Evolutionary conservation across 495 filamentous ascomycete species (phyloP).

Genomic region (Penicillium canariense): DNA sequence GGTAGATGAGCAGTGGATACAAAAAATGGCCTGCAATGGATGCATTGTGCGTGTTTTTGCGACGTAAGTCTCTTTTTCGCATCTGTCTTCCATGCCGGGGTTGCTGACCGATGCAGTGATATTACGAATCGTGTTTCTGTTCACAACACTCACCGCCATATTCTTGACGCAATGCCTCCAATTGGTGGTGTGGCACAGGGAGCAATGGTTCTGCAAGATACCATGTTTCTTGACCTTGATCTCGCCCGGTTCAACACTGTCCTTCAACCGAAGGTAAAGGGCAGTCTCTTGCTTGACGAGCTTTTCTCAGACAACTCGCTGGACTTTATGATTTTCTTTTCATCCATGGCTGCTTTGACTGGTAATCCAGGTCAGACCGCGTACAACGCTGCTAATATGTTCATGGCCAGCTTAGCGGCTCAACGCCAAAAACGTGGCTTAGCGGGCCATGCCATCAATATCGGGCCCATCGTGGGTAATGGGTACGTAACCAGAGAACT

Average conservation of each 20-base stretch:
- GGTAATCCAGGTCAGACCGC: conserved; percentile 49
- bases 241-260: conserved; percentile 10
- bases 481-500: conserved; percentile 46
- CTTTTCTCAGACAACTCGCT: conserved; percentile 37
- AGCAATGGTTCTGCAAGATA: conserved; percentile 48
- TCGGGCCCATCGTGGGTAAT: conserved; percentile 56
- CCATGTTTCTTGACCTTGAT: conserved; percentile 28
- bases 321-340: conserved; percentile 45
- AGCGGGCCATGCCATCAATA: conserved; percentile 50
- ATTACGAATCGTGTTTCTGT: conserved; percentile 19
- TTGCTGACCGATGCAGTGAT: conserved; percentile 13
- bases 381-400: conserved; percentile 59
- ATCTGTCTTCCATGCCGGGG: neutral
- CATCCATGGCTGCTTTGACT: conserved; percentile 25
- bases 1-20: conserved; percentile 48
- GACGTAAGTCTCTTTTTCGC: conserved; percentile 15
- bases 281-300: conserved; percentile 25
- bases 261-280: conserved; percentile 11
- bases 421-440: conserved; percentile 36
- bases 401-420: conserved; percentile 42
- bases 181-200: conserved; percentile 55
- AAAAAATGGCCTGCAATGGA: conserved; percentile 26
- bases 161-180: conserved; percentile 31
- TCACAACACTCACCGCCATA: conserved; percentile 1
- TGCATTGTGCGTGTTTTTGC: conserved; percentile 20